Base-by-base conservation (phyloP, 805 yeast species). In the Schwanniomyces sp. region DNA sequence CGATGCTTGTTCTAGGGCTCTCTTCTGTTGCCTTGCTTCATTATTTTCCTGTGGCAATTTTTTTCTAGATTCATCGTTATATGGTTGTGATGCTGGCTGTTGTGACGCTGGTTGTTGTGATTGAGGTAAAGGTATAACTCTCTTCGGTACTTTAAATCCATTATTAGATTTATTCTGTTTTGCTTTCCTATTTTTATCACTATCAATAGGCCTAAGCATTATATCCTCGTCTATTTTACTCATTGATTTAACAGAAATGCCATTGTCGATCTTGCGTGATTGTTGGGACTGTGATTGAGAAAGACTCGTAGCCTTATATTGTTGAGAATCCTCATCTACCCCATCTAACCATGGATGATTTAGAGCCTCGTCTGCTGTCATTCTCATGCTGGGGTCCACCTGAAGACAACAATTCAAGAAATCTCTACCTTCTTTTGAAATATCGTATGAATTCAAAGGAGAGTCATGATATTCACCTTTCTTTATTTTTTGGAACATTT, bases 401-500 rank as follows among this genome's bases (percentile, higher is more conserved):
- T 86, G 87, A 12, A 94, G 73, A 48, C 95, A 70, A 17, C 82
- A 66, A 45, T 78, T 79, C 29, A 94, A 72, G 56, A 94, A 92
- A 53, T 82, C 85, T 30, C 85, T 69, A 0, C 94, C 97, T 17
- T 78, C 82, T 10, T 72, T 66, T 6, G 95, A 84, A 1, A 90
- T 76, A 11, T 82, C 78, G 49, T 80, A 82, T 36, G 83, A 83
- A 52, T 79, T 79, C 41, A 92, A 70, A 1, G 92, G 86, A 4
- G 86, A 82, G 48, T 82, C 88, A 63, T 89, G 92, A 60, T 85
- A 92, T 25, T 86, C 81, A 1, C 97, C 98, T 11, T 76, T 67
- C 45, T 80, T 76, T 41, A 94, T 91, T 56, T 87, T 86, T 48
- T 78, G 78, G 66, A 88, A 88, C 58, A 94, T 71, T 51, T 88